Conservation (phyloP, 805 yeast species). For the Zygotorulaspora sp. region DNA sequence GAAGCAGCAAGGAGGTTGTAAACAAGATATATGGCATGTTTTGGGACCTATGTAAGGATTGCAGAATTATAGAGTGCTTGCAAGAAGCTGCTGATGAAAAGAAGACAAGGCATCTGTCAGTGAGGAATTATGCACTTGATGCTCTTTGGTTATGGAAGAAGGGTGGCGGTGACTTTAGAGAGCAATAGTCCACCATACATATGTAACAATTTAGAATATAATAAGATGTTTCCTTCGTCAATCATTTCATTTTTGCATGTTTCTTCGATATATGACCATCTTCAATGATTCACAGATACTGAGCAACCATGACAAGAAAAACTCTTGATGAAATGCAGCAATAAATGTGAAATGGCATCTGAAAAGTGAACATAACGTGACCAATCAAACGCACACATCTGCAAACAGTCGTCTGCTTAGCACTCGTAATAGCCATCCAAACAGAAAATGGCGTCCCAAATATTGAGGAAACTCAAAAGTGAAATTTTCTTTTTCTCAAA, state of each 20-base stretch:
- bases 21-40: constrained; percentile 42
- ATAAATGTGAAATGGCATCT: not conserved
- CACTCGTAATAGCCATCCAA: too few species aligned
- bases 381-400: too few species aligned
- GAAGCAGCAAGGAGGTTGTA: constrained; percentile 36
- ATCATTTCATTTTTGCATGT: not conserved
- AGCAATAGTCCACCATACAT: constrained; percentile 4
- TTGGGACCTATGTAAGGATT: constrained; percentile 66
- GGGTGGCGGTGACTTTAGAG: constrained; percentile 40
- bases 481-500: not conserved
- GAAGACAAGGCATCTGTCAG: constrained; percentile 61
- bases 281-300: too few species aligned
- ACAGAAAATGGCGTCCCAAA: not conserved
- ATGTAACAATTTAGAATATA: too few species aligned
- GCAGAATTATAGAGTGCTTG: constrained; percentile 60
- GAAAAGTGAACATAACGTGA: too few species aligned
- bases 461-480: not conserved
- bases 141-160: constrained; percentile 85
- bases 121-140: constrained; percentile 78
- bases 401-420: too few species aligned
- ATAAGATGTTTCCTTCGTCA: constrained; percentile 17
- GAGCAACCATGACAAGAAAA: constrained; percentile 7
- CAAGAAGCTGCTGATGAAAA: constrained; percentile 64
- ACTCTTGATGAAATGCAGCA: constrained; percentile 6
- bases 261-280: too few species aligned